Percentiles rank a stretch among this genome's conserved stretches.
Evolutionary conservation across 2,329 filamentous ascomycete genomes (phyloP).

Genomic region (Paracamarosporium sp.): DNA sequence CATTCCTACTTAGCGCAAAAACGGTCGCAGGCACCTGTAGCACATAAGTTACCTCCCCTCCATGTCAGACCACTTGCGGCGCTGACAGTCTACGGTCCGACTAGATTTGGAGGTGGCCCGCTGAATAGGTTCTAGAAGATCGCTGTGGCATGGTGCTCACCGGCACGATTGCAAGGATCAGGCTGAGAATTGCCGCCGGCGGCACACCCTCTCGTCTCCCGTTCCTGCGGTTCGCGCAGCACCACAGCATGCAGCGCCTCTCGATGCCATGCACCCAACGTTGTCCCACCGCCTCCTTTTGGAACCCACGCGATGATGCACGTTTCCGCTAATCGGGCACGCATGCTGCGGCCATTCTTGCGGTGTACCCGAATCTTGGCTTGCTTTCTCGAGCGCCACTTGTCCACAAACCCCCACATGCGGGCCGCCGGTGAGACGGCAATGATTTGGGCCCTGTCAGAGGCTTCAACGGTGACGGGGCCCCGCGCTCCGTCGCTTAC

Average conservation of each 20-base stretch:
- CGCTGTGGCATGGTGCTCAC: no score
- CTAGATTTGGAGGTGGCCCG: neutral
- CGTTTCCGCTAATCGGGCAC: neutral
- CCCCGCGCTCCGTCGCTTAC: neutral
- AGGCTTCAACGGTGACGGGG: neutral
- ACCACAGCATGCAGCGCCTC: neutral
- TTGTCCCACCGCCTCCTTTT: neutral
- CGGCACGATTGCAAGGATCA: neutral
- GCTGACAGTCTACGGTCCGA: neutral
- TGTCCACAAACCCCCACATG: neutral
- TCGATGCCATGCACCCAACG: neutral
- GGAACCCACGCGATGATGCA: slow-evolving; percentile 5
- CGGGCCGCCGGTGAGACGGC: slow-evolving; percentile 6
- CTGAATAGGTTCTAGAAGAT: neutral
- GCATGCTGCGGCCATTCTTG: neutral
- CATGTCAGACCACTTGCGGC: neutral
- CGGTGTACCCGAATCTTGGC: neutral
- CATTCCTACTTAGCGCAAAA: no score
- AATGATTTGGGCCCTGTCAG: neutral
- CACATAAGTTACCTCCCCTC: no score
- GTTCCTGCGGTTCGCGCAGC: neutral
- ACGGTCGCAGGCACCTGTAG: no score
- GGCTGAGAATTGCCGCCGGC: neutral
- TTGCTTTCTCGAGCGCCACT: neutral
- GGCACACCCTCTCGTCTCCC: neutral